Percentiles rank a stretch among this genome's conserved stretches.
Conservation (phyloP, 108 stramenopile species). For the Nitzschia sp. region DNA sequence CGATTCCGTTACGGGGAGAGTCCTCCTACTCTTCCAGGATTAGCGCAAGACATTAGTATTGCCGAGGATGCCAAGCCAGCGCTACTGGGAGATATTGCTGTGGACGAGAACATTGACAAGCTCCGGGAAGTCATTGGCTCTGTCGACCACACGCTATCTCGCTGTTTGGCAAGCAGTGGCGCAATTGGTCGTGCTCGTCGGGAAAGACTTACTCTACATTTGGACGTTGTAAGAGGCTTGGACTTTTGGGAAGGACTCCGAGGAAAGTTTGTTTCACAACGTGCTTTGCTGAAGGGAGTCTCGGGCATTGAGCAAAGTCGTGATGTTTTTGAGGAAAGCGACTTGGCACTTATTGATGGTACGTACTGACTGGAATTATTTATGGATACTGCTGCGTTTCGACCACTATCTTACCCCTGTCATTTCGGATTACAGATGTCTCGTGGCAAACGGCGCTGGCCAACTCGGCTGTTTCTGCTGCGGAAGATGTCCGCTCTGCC, state of each 20-base stretch:
- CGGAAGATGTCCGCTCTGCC: slow-evolving; percentile 73
- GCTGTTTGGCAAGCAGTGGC: slow-evolving; percentile 56
- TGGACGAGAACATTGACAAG: slow-evolving; percentile 86
- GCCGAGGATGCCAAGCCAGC: slow-evolving; percentile 32
- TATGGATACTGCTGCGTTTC: background rate
- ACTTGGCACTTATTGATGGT: slow-evolving; percentile 69
- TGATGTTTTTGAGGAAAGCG: slow-evolving; percentile 52
- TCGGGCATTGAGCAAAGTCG: slow-evolving; percentile 58
- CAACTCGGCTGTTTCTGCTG: slow-evolving; percentile 71
- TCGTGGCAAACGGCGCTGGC: slow-evolving; percentile 86
- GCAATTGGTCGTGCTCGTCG: slow-evolving; percentile 55
- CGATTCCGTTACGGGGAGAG: slow-evolving; percentile 41
- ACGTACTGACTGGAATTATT: slow-evolving; percentile 20
- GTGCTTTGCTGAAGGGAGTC: slow-evolving; percentile 73
- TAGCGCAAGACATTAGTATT: slow-evolving; percentile 21
- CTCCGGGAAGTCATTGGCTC: slow-evolving; percentile 76
- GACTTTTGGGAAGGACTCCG: slow-evolving; percentile 83
- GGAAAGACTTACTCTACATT: slow-evolving; percentile 49
- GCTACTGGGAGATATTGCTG: slow-evolving; percentile 69
- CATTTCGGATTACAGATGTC: slow-evolving; percentile 45
- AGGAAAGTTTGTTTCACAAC: slow-evolving; percentile 73
- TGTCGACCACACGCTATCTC: slow-evolving; percentile 62
- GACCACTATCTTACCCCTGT: background rate
- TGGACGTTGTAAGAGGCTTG: slow-evolving; percentile 65
- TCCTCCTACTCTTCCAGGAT: slow-evolving; percentile 1